phyloP scores from a whole-genome alignment of 2,329 filamentous ascomycete species.

The Pochonia chlamydosporia region DNA sequence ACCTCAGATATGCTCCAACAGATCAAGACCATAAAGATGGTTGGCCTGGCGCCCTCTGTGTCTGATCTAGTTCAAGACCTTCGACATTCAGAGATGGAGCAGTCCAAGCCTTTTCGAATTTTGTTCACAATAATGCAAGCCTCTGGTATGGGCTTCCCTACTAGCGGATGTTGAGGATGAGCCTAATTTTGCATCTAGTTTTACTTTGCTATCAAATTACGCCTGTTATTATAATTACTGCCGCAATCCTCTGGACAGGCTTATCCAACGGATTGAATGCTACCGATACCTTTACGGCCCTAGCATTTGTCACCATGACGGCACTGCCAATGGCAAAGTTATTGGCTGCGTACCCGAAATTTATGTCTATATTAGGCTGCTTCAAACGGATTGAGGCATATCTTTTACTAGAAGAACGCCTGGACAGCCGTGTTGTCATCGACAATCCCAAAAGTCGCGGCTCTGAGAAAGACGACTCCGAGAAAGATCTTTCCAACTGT shows the following conservation, averaged over 20 bases:
- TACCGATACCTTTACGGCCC: conserved; percentile 9
- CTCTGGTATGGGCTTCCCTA: conserved; percentile 5
- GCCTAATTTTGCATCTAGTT: background rate
- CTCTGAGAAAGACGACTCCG: background rate
- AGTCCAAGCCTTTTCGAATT: conserved; percentile 7
- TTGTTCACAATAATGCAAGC: conserved; percentile 5
- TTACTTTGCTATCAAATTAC: conserved; percentile 7
- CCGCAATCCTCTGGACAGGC: conserved; percentile 11
- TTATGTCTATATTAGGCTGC: conserved; percentile 7
- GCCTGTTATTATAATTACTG: conserved; percentile 10
- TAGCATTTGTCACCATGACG: conserved; percentile 11
- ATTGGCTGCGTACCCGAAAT: conserved; percentile 4
- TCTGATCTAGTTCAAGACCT: conserved; percentile 8
- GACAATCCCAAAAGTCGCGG: conserved; percentile 27
- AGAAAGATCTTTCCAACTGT: background rate
- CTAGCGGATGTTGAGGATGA: background rate
- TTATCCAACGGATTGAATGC: conserved; percentile 2
- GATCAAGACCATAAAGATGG: conserved; percentile 31
- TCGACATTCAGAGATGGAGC: conserved; percentile 12
- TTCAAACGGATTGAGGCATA: conserved; percentile 12
- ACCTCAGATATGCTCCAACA: conserved; percentile 23
- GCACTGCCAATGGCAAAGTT: conserved; percentile 7
- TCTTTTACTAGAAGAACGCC: conserved; percentile 7
- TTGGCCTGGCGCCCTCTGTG: conserved; percentile 19
- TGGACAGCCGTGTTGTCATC: conserved; percentile 19